A percentile compares a stretch with the other conserved stretches of the same genome.
These are phyloP conservation scores for Plasmopara halstedii DNA, from an alignment of 352 stramenopile genomes.

Conservation along the genomic window DNA sequence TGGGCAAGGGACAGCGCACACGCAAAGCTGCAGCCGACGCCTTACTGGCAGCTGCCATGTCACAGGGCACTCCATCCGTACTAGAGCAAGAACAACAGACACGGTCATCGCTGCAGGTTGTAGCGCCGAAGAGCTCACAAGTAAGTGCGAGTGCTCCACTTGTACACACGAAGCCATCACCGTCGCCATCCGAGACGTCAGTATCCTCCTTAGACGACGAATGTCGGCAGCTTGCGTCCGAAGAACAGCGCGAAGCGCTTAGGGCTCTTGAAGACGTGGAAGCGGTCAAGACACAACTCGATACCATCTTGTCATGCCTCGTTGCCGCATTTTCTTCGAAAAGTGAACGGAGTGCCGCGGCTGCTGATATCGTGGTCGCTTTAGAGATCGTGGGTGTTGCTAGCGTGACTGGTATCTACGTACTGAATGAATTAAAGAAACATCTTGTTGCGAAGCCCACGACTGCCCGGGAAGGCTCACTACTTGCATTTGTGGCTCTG, in stretches of 20 bases:
- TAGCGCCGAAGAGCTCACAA: conserved; percentile 7
- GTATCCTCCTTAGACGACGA: conserved; percentile 29
- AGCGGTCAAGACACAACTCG: conserved; percentile 28
- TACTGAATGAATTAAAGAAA: conserved; percentile 37
- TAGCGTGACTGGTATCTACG: conserved; percentile 29
- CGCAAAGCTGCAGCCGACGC: conserved; percentile 49
- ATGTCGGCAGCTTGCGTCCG: conserved; percentile 29
- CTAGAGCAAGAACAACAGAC: conserved; percentile 18
- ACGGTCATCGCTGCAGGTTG: conserved; percentile 18
- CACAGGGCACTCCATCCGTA: conserved; percentile 25
- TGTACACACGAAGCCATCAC: conserved; percentile 17
- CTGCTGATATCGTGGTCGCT: conserved; percentile 36
- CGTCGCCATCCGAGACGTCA: conserved; percentile 24
- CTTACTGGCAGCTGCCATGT: conserved; percentile 28
- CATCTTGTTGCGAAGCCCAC: conserved; percentile 40
- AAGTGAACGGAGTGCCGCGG: conserved; percentile 36
- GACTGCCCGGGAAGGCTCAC: conserved; percentile 38
- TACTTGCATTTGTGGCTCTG: conserved; percentile 36
- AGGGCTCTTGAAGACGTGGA: conserved; percentile 22
- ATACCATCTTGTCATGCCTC: conserved; percentile 33
- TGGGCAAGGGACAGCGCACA: conserved; percentile 68
- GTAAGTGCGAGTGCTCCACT: conserved; percentile 11
- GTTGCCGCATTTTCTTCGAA: conserved; percentile 26
- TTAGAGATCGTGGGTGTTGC: conserved; percentile 34
- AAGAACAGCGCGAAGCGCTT: conserved; percentile 39